Evolutionary conservation across 495 filamentous ascomycete genomes (phyloP), one percentile per base, ranked within the genome.

Genomic region (Neurospora tetrasperma): DNA sequence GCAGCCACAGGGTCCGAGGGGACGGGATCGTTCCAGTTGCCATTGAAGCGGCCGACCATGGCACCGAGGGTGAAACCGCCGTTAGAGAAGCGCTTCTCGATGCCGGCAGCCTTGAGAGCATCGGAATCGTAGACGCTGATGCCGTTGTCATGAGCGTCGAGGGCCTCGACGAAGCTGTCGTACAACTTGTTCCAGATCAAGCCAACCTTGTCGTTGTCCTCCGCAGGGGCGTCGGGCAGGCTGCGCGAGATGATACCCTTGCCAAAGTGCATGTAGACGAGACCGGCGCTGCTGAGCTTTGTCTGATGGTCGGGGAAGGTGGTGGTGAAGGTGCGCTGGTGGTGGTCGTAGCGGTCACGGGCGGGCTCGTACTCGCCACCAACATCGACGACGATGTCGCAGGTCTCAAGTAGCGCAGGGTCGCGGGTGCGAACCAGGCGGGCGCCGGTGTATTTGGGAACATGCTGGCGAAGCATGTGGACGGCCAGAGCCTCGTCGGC

Each of bases 401-500:
- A 99, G 72, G 87, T 88, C 27, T 88, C 85, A 39, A 99, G 92
- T 14, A 90, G 80, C 14, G 87, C 86, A 6, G 93, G 91, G 81
- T 98, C 94, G 72, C 96, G 92, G 42, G 94, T 96, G 70, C 96
- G 93, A 41, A 97, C 82, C 4, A 99, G 91, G n/a, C 86, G 79
- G 12, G 92, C 91, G 74, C 85, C 80, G 54, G 86, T 78, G 86
- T 98, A 99, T 31, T 89, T 84, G 39, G 96, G 96, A 48, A 98
- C 88, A 74, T 82, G 79, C 31, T 92, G 89, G 69, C 93, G 94
- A 76, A 99, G 92, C 85, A 99, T 92, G 85, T 96, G 93, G 73
- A 98, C 94, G 71, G 96, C 96, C n/a, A 99, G 90, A 73, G 96
- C 96, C 84, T 99, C 96, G 80, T 99, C 96, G 82, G 96, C 96